Conservation (phyloP, 768 basidiomycete species). For the Suillus discolor region DNA sequence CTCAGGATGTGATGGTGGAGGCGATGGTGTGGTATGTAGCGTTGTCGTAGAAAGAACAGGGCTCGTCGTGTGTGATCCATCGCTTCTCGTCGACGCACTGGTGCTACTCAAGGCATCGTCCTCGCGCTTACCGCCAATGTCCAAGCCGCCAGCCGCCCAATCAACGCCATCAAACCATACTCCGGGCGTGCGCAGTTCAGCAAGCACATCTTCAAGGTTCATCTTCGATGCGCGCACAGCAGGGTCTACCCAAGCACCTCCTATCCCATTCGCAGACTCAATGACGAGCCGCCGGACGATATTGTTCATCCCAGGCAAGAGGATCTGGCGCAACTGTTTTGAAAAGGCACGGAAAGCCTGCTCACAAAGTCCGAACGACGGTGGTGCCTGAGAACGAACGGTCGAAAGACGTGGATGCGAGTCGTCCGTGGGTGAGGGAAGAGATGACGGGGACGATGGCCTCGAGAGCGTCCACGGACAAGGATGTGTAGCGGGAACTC, state of each 20-base stretch:
- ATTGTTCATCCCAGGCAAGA: conserved; percentile 69
- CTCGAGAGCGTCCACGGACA: conserved; percentile 61
- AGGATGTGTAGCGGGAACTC: conserved; percentile 44
- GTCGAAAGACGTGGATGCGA: conserved; percentile 53
- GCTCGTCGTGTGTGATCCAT: conserved; percentile 63
- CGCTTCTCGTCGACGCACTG: conserved; percentile 47
- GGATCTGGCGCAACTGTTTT: conserved; percentile 58
- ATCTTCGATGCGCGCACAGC: conserved; percentile 56
- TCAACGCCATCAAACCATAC: conserved; percentile 78
- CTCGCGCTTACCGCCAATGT: conserved; percentile 34
- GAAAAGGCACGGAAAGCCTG: conserved; percentile 60
- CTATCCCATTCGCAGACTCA: conserved; percentile 53
- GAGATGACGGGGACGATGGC: conserved; percentile 21
- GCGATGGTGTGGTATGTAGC: conserved; percentile 77
- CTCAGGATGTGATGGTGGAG: conserved; percentile 50
- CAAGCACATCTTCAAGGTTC: conserved; percentile 61
- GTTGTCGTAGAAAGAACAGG: conserved; percentile 76
- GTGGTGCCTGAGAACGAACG: conserved; percentile 55
- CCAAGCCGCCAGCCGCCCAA: conserved; percentile 43
- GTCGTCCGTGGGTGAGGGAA: conserved; percentile 19
- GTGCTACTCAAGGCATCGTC: conserved; percentile 49
- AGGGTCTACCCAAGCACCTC: conserved; percentile 44
- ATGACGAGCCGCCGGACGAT: conserved; percentile 66
- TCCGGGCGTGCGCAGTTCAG: conserved; percentile 53
- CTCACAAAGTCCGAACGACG: conserved; percentile 65